Evolutionary conservation across 2,329 filamentous ascomycete species (phyloP).

Genomic region (Calonectria hongkongensis): DNA sequence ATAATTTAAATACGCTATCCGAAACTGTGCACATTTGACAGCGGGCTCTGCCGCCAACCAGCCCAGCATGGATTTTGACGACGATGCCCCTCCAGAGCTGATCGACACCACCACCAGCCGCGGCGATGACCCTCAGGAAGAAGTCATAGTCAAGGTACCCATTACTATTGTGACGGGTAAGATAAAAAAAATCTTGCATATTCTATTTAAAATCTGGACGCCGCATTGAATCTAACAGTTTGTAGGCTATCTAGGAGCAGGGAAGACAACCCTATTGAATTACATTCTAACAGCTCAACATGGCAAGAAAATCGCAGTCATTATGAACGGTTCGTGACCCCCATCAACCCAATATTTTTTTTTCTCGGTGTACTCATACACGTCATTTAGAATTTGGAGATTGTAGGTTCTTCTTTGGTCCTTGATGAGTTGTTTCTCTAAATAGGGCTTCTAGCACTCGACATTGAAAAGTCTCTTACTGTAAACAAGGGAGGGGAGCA

Average conservation of each 20-base stretch:
- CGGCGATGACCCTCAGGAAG: conserved; percentile 63
- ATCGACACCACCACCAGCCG: conserved; percentile 65
- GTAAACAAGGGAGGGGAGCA: conserved; percentile 89
- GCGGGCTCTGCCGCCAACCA: not conserved
- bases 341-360: not conserved
- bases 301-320: conserved; percentile 98
- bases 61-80: conserved; percentile 76
- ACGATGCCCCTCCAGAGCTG: conserved; percentile 80
- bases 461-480: conserved; percentile 97
- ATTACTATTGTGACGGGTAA: conserved; percentile 89
- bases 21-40: not conserved
- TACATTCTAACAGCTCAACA: conserved; percentile 96
- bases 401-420: conserved; percentile 70
- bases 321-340: conserved; percentile 83
- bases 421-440: conserved; percentile 31
- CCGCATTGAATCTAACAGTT: conserved; percentile 24
- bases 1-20: not conserved
- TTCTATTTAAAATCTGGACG: not conserved
- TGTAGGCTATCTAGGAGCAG: conserved; percentile 92
- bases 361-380: conserved; percentile 38
- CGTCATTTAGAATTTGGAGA: conserved; percentile 82
- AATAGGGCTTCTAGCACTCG: conserved; percentile 76
- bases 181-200: conserved; percentile 24
- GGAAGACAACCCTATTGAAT: conserved; percentile 96
- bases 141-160: conserved; percentile 80